Evolutionary conservation across 306 rosid species (phyloP).

Genomic region (Rosa chinensis): DNA sequence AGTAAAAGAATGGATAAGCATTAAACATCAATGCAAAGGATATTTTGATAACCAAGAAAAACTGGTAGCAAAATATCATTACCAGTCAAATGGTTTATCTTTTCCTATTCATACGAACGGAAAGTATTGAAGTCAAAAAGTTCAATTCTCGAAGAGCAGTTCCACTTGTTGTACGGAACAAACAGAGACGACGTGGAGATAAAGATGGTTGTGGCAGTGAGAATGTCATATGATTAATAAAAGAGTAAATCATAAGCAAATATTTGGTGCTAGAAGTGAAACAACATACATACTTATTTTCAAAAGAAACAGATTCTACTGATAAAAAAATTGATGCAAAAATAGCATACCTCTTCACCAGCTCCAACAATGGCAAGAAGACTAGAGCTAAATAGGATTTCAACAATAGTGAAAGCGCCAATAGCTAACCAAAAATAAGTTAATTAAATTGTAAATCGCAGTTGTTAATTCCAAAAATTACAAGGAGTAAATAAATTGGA

Average conservation of each 20-base stretch:
- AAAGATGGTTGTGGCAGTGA: slow-evolving; percentile 66
- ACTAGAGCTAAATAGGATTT: slow-evolving; percentile 84
- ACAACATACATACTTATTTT: neutral
- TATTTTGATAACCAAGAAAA: too few species aligned
- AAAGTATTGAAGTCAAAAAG: slow-evolving; percentile 84
- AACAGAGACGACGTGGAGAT: slow-evolving; percentile 95
- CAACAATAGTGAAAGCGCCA: slow-evolving; percentile 82
- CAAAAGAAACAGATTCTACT: neutral
- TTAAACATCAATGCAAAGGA: slow-evolving; percentile 1
- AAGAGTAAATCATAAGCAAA: neutral
- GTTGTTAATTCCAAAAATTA: neutral
- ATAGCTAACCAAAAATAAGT: slow-evolving; percentile 34
- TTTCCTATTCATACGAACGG: slow-evolving; percentile 83
- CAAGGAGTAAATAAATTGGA: neutral
- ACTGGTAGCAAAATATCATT: neutral
- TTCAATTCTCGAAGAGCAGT: slow-evolving; percentile 76
- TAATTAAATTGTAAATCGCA: neutral
- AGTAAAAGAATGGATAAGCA: neutral
- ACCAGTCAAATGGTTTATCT: slow-evolving; percentile 35
- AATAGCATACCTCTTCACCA: slow-evolving; percentile 72
- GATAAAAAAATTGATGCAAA: neutral
- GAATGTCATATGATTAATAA: neutral
- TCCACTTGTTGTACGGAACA: slow-evolving; percentile 67
- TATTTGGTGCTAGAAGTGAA: neutral
- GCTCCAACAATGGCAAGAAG: slow-evolving; percentile 98